Percentiles rank a stretch among this genome's conserved stretches.
Conservation (phyloP, 2,329 filamentous ascomycete genomes). For the Penicillium sumatraense region DNA sequence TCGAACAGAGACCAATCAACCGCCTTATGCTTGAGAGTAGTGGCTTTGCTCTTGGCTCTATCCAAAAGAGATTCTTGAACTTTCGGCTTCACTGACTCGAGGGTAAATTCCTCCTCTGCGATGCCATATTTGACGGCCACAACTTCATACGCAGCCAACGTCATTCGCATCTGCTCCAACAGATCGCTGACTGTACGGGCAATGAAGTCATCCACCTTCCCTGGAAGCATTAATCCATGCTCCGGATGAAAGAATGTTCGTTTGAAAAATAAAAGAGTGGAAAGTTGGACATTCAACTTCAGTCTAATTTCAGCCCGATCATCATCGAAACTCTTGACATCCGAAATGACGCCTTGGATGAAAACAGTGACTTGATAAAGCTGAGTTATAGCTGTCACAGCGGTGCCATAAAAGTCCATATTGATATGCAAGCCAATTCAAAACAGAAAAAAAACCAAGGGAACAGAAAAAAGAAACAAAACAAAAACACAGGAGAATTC, state of each 20-base stretch:
- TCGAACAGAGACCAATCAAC: slow-evolving; percentile 40
- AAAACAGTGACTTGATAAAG: slow-evolving; percentile 35
- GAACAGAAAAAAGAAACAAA: background rate
- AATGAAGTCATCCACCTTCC: slow-evolving; percentile 24
- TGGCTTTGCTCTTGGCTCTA: slow-evolving; percentile 27
- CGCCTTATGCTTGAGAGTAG: slow-evolving; percentile 29
- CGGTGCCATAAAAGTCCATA: slow-evolving; percentile 36
- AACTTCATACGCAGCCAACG: slow-evolving; percentile 29
- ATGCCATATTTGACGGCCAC: slow-evolving; percentile 27
- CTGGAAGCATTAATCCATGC: slow-evolving; percentile 29
- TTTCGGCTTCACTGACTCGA: slow-evolving; percentile 18
- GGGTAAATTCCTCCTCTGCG: slow-evolving; percentile 13
- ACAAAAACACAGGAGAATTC: no score
- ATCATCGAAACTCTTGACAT: slow-evolving; percentile 32
- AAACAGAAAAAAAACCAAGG: background rate
- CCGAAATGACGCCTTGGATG: slow-evolving; percentile 35
- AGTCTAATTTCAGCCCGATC: slow-evolving; percentile 29
- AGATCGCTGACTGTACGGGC: slow-evolving; percentile 25
- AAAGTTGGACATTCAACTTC: slow-evolving; percentile 30
- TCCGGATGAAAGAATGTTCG: slow-evolving; percentile 27
- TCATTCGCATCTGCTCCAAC: slow-evolving; percentile 27
- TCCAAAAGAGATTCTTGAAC: slow-evolving; percentile 27
- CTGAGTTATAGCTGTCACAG: slow-evolving; percentile 31
- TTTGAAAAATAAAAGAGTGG: slow-evolving; percentile 30
- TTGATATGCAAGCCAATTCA: background rate